These are phyloP conservation scores for Stromatinia cepivora DNA, from an alignment of 2,329 filamentous ascomycete species.

Conservation along the genomic window DNA sequence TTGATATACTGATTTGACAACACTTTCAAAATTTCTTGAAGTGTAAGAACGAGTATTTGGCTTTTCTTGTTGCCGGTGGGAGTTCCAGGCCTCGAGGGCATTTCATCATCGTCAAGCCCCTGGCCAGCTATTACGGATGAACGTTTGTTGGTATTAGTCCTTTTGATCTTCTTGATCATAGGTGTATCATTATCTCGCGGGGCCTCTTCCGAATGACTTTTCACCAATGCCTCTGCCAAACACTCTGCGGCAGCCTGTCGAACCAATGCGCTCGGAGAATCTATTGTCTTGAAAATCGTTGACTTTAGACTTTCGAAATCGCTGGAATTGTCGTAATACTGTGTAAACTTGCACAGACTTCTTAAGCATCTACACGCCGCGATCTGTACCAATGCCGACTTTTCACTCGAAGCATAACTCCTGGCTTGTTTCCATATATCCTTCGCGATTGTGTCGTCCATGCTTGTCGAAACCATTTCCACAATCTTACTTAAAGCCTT, in stretches of 20 bases:
- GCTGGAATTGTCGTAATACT: conserved; percentile 81
- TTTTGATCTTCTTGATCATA: conserved; percentile 69
- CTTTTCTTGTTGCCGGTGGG: conserved; percentile 69
- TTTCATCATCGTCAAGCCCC: conserved; percentile 67
- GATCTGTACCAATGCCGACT: conserved; percentile 76
- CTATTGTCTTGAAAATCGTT: conserved; percentile 81
- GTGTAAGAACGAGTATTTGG: conserved; percentile 69
- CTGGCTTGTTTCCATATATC: conserved; percentile 93
- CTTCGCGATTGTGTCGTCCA: conserved; percentile 82
- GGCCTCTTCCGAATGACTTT: conserved; percentile 69
- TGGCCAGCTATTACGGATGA: conserved; percentile 48
- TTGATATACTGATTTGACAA: conserved; percentile 80
- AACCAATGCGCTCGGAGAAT: conserved; percentile 72
- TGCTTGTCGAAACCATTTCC: conserved; percentile 69
- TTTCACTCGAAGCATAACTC: conserved; percentile 74
- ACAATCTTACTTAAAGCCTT: conserved; percentile 73
- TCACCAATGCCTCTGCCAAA: conserved; percentile 78
- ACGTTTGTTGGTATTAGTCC: conserved; percentile 55
- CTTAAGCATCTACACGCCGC: conserved; percentile 79
- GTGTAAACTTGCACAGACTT: conserved; percentile 67
- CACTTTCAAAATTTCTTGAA: conserved; percentile 76
- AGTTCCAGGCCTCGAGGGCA: conserved; percentile 66
- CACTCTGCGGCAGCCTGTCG: conserved; percentile 85
- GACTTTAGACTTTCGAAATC: conserved; percentile 89
- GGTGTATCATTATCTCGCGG: conserved; percentile 52